Evolutionary conservation across 2,329 filamentous ascomycete species (phyloP), one percentile per base, ranked within the genome.

Genomic region (Penicillium sp.): DNA sequence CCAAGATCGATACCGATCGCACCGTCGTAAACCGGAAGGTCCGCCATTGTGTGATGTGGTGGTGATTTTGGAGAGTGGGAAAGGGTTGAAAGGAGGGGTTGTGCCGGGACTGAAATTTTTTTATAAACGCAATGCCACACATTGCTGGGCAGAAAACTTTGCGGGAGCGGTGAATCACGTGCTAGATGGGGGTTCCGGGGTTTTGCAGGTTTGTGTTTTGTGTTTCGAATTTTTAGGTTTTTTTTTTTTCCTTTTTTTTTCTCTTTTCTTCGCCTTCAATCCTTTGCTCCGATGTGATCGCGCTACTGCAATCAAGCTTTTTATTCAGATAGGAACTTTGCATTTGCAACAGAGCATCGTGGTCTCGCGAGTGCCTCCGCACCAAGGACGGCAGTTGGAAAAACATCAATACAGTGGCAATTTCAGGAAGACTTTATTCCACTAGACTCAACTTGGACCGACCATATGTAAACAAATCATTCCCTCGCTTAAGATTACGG

Each of bases 1-100:
- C 94, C 95, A 85, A 99, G 88, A 89, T 99, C 95, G 85, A 99
- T 99, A 89, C 95, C 95, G 85, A 98, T 92, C 88, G 95, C 95
- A 91, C 95, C 95, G 81, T 99, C 95, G 83, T 98, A 99, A 76
- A 96, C 89, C 67, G 63, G 63, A 68, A 65, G 63, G 53, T 70
- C 68, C 59, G 68, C 67, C 68, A 70, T 70, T 70, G 52, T 70
- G 67, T 67, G 48, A 42, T 59, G 66, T 51, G 48, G 65, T 63
- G 59, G 61, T 57, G 59, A 58, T 64, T 61, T 65, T 63, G 64
- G 59, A 64, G 65, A 60, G 60, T 66, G 59, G 60, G 57, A 67
- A 61, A 64, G 52, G 60, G 61, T 66, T 64, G 60, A 62, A 65
- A 67, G 61, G 67, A 68, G 67, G 67, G 67, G 61, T 62, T 62